Conservation (phyloP, 495 filamentous ascomycete species). For the Parachaetomium inaequale region DNA sequence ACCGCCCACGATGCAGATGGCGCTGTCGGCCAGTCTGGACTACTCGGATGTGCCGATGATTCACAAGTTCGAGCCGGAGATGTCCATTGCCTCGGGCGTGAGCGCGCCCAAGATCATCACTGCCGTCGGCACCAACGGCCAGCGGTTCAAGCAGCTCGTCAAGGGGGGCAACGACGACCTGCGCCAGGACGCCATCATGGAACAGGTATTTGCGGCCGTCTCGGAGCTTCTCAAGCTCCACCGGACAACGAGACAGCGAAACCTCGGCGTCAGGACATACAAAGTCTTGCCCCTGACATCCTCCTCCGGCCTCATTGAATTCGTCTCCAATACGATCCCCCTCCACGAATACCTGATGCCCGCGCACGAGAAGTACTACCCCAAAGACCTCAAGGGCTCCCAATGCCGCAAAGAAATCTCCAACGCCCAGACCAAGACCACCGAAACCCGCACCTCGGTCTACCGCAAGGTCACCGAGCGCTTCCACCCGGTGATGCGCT, state of each 20-base stretch:
- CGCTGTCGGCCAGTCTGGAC: conserved; percentile 65
- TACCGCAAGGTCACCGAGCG: conserved; percentile 71
- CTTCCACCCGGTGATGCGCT: conserved; percentile 91
- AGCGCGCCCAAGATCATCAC: conserved; percentile 91
- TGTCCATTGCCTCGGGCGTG: conserved; percentile 83
- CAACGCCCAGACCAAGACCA: conserved; percentile 62
- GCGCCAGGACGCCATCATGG: conserved; percentile 99
- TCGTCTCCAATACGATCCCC: conserved; percentile 86
- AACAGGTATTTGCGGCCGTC: conserved; percentile 97
- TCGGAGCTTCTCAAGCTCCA: conserved; percentile 82
- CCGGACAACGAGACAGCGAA: conserved; percentile 78
- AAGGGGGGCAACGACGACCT: conserved; percentile 95
- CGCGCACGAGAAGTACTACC: conserved; percentile 81
- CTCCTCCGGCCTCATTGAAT: conserved; percentile 90
- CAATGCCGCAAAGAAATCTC: conserved; percentile 73
- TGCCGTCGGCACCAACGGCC: conserved; percentile 69
- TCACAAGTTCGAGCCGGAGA: conserved; percentile 60
- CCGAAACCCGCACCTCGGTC: conserved; percentile 65
- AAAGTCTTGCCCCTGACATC: conserved; percentile 87
- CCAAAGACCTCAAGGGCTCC: conserved; percentile 72
- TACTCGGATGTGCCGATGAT: conserved; percentile 74
- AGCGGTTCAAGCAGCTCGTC: conserved; percentile 80
- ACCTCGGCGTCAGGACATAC: conserved; percentile 87
- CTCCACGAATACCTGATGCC: conserved; percentile 88
- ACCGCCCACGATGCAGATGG: conserved; percentile 83